Evolutionary conservation across 768 basidiomycete genomes (phyloP).

Genomic region (Phylloporus arenicola): DNA sequence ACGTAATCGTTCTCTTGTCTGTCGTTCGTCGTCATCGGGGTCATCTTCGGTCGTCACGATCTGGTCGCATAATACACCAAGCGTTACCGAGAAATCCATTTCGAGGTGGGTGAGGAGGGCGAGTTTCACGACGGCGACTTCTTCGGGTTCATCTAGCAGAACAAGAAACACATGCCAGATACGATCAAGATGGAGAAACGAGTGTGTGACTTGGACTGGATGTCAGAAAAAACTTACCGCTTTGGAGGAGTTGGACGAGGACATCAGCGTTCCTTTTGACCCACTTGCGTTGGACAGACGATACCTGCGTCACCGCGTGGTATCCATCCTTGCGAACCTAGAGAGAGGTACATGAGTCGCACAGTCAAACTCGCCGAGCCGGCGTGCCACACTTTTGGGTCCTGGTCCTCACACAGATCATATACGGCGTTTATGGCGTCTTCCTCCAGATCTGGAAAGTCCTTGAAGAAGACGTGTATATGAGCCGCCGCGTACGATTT

Average conservation of each 20-base stretch:
- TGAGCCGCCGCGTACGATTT: slow-evolving; percentile 56
- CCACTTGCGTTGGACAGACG: slow-evolving; percentile 47
- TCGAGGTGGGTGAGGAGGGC: slow-evolving; percentile 59
- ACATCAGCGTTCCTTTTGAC: slow-evolving; percentile 72
- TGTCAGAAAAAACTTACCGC: slow-evolving; percentile 43
- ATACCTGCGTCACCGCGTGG: slow-evolving; percentile 49
- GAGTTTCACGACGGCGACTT: slow-evolving; percentile 55
- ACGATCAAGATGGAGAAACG: slow-evolving; percentile 17
- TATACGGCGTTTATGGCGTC: slow-evolving; percentile 73
- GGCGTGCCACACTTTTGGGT: slow-evolving; percentile 37
- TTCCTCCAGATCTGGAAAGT: slow-evolving; percentile 70
- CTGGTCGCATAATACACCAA: slow-evolving; percentile 68
- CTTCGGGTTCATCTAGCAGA: slow-evolving; percentile 57
- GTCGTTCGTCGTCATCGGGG: slow-evolving; percentile 53
- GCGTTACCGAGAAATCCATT: slow-evolving; percentile 53
- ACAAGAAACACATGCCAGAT: slow-evolving; percentile 9
- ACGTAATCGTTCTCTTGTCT: slow-evolving; percentile 51
- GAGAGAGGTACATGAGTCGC: background rate
- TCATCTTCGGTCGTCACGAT: slow-evolving; percentile 46
- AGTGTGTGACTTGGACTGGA: background rate
- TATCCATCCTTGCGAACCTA: slow-evolving; percentile 73
- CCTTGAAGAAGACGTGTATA: slow-evolving; percentile 54
- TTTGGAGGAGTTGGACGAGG: slow-evolving; percentile 68
- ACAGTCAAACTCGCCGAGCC: slow-evolving; percentile 5
- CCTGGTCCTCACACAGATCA: slow-evolving; percentile 70